Conservation (phyloP, 139 green algal genomes). For the Ettlia oleoabundans region DNA sequence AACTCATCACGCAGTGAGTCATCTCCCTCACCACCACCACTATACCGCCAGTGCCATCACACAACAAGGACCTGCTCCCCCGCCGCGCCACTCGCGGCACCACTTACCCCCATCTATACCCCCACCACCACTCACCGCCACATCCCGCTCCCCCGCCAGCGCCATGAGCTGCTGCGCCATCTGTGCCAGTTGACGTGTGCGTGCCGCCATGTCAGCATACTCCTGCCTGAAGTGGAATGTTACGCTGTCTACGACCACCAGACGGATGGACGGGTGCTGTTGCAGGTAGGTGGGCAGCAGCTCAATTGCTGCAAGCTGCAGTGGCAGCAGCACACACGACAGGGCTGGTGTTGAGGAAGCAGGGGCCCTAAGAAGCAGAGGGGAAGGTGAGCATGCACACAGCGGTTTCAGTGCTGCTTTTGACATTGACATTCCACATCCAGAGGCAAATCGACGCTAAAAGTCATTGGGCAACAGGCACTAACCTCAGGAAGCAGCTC, state of each 20-base stretch:
- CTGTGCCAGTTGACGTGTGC: slow-evolving; percentile 73
- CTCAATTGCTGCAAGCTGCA: slow-evolving; percentile 74
- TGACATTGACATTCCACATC: too few species aligned
- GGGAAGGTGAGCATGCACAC: too few species aligned
- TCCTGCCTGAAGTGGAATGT: slow-evolving; percentile 94
- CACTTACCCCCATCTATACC: neutral
- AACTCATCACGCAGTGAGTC: too few species aligned
- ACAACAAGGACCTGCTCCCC: too few species aligned
- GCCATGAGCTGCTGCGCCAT: slow-evolving; percentile 85
- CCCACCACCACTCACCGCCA: slow-evolving; percentile 66
- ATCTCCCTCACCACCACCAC: too few species aligned
- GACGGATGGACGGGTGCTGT: slow-evolving; percentile 52
- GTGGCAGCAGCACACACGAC: neutral
- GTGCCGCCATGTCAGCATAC: slow-evolving; percentile 77
- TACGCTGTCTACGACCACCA: slow-evolving; percentile 91
- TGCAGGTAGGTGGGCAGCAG: slow-evolving; percentile 64
- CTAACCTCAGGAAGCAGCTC: too few species aligned
- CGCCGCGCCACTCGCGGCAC: too few species aligned
- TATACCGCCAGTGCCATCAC: too few species aligned
- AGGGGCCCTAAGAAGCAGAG: too few species aligned
- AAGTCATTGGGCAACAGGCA: too few species aligned
- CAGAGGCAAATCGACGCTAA: too few species aligned
- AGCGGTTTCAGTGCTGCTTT: too few species aligned
- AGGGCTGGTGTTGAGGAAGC: neutral
- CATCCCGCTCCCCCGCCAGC: slow-evolving; percentile 66